Conservation (phyloP, 805 yeast genomes). For the Kazachstania psychrophila region DNA sequence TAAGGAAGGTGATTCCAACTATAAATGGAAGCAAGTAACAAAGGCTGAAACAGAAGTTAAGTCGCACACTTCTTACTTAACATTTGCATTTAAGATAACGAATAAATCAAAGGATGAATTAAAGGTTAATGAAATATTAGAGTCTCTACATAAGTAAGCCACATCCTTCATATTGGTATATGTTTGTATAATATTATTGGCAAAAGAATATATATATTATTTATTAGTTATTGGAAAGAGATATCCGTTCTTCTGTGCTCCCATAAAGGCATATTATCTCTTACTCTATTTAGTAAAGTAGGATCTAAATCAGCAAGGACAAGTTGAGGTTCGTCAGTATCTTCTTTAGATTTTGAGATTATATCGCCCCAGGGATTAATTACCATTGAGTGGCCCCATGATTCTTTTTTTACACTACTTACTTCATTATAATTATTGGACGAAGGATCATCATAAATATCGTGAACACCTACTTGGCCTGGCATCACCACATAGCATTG, state of each 20-base stretch:
- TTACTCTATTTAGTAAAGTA: conserved; percentile 37
- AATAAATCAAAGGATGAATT: conserved; percentile 16
- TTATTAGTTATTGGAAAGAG: neutral
- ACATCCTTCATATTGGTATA: too few relatives aligned
- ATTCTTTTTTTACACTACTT: conserved; percentile 39
- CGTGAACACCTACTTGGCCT: conserved; percentile 77
- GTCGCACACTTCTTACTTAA: conserved; percentile 87
- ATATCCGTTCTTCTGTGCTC: conserved; percentile 51
- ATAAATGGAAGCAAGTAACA: conserved; percentile 77
- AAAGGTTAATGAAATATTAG: neutral
- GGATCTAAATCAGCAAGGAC: conserved; percentile 62
- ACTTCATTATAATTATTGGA: neutral
- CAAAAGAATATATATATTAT: neutral
- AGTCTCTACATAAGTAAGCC: neutral
- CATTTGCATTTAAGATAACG: conserved; percentile 61
- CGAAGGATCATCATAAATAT: conserved; percentile 37
- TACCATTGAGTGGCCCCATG: conserved; percentile 80
- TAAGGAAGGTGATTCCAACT: conserved; percentile 77
- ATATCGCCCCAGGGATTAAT: conserved; percentile 91
- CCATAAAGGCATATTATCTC: conserved; percentile 71
- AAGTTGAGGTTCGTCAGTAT: conserved; percentile 33
- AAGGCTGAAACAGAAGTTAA: conserved; percentile 78
- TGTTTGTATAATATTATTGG: neutral
- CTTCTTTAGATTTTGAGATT: conserved; percentile 42
- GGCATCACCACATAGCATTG: conserved; percentile 85